Base-by-base conservation (phyloP, 164 flowering plant genomes). In the Annona cherimola region DNA sequence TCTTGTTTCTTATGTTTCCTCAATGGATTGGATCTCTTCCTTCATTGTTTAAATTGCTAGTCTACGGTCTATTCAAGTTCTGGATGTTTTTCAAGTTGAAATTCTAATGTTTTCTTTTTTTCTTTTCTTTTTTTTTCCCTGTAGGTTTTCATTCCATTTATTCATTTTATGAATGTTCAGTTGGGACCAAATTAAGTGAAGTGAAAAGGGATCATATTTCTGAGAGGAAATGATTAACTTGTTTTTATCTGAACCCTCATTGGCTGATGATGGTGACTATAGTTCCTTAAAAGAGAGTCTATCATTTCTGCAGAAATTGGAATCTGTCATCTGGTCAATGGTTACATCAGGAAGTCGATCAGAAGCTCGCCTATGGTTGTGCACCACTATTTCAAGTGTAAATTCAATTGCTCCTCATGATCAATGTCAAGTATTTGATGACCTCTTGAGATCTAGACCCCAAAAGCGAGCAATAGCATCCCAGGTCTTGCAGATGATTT, bases 331-430 rank as follows among this genome's bases (percentile, higher is more conserved):
- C n/a, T 79, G 91, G 88, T 81, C 85, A 4, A 8, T 88, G 69
- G 77, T 93, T 43, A 72, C 80, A 16, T 78, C 86, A 14, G 84
- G 82, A 64, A 85, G 89, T n/a, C 89, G 96, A 66, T 86, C 96
- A 1, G 97, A 92, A 82, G 90, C 90, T 75, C 91, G 97, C 6
- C 59, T 91, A 35, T 94, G 98, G 98, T 87, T 94, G 66, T 86
- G 86, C 81, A 85, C 80, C 43, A 74, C 88, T 18, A 69, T 94
- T 67, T 83, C 99, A 1, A 73, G 83, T 59, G 81, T 90, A 19
- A 75, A 65, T 35, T 85, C 87, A 41, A 72, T 94, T 40, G 70
- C 79, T 68, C 80, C 82, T 16, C 75, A 71, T 41, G 83, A 81
- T n/a, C 91, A 90, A 70, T 69, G 79, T 18, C 86, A 87, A 59